These are phyloP conservation scores for Thozetella sp. DNA, from an alignment of 495 filamentous ascomycete genomes.

Conservation along the genomic window DNA sequence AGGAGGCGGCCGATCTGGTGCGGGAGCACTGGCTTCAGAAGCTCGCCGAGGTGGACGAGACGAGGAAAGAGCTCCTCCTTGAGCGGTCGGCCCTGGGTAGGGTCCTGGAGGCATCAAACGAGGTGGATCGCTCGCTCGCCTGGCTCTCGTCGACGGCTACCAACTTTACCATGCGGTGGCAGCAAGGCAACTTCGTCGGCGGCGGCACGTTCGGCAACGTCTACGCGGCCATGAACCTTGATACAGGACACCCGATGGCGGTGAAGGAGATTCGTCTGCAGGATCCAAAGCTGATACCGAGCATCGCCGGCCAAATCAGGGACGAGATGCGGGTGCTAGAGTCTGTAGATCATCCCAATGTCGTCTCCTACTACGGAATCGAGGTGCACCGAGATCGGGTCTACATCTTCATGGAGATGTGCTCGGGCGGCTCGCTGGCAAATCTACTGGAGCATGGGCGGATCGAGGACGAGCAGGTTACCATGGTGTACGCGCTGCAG, in stretches of 20 bases:
- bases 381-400: conserved; percentile 98
- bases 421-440: conserved; percentile 92
- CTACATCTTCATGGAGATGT: conserved; percentile 99
- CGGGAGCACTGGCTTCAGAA: conserved; percentile 71
- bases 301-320: conserved; percentile 87
- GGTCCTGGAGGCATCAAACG: conserved; percentile 91
- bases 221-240: conserved; percentile 94
- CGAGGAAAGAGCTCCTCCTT: conserved; percentile 75
- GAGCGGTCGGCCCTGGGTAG: conserved; percentile 87
- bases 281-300: conserved; percentile 93
- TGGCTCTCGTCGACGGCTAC: conserved; percentile 91
- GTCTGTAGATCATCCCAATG: conserved; percentile 93
- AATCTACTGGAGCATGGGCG: conserved; percentile 90
- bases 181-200: conserved; percentile 95
- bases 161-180: conserved; percentile 94
- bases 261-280: conserved; percentile 98
- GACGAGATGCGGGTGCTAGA: conserved; percentile 98
- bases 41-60: conserved; percentile 74
- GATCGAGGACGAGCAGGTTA: conserved; percentile 97
- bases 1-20: conserved; percentile 75
- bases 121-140: conserved; percentile 92
- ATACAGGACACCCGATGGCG: conserved; percentile 94
- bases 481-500: conserved; percentile 96
- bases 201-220: conserved; percentile 97
- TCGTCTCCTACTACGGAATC: conserved; percentile 96